A percentile compares a stretch with the other conserved stretches of the same genome.
Conservation (phyloP, 306 rosid species). For the Citrullus colocynthis region DNA sequence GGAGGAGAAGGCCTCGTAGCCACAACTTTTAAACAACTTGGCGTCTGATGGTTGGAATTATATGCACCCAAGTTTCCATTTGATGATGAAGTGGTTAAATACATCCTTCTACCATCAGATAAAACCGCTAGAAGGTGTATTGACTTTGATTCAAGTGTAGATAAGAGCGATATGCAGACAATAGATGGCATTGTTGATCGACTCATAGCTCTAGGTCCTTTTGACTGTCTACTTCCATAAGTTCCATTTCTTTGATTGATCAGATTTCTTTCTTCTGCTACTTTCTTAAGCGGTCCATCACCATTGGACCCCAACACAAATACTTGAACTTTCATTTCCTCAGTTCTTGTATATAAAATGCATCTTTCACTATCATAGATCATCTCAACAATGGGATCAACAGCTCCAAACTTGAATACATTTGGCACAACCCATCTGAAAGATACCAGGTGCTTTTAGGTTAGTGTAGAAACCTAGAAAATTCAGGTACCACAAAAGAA, state of each 20-base stretch:
- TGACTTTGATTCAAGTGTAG: constrained; percentile 81
- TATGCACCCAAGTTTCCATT: constrained; percentile 72
- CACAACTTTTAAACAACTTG: constrained; percentile 82
- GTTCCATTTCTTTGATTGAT: constrained; percentile 60
- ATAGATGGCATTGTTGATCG: constrained; percentile 67
- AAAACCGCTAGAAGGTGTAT: constrained; percentile 85
- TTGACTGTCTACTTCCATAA: constrained; percentile 68
- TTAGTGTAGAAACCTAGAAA: constrained; percentile 10
- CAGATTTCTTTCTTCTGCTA: constrained; percentile 90
- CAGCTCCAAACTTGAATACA: constrained; percentile 89
- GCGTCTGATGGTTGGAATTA: constrained; percentile 50
- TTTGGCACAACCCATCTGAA: constrained; percentile 95
- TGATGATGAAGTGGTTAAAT: constrained; percentile 83
- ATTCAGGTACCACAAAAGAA: background rate
- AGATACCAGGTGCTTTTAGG: constrained; percentile 17
- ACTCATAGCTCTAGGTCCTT: constrained; percentile 59
- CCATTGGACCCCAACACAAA: constrained; percentile 66
- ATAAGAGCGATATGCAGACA: constrained; percentile 75
- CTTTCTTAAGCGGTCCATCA: constrained; percentile 81
- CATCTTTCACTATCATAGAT: constrained; percentile 84
- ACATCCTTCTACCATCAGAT: constrained; percentile 96
- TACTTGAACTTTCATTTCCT: constrained; percentile 94
- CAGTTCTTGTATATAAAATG: constrained; percentile 74
- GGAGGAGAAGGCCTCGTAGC: constrained; percentile 98
- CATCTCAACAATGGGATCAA: constrained; percentile 89